These are phyloP conservation scores for Phytophthora constricta DNA, from an alignment of 352 stramenopile species.

Conservation along the genomic window DNA sequence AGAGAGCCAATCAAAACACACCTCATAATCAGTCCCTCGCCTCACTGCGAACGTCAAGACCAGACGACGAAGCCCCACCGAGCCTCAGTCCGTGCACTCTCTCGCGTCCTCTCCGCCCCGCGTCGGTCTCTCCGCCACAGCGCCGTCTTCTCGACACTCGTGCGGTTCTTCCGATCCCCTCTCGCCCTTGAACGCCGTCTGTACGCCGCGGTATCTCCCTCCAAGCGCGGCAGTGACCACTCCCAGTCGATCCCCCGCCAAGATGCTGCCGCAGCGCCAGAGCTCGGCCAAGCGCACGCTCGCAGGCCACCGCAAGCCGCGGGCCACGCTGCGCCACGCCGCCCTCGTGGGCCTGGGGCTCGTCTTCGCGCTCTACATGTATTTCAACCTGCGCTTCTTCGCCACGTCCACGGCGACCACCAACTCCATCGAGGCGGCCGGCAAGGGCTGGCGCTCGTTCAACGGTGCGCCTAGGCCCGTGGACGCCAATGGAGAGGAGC, in stretches of 20 bases:
- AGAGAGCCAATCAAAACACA: too few relatives aligned
- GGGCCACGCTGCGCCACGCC: constrained; percentile 28
- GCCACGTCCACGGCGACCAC: constrained; percentile 35
- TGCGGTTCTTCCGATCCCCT: constrained; percentile 11
- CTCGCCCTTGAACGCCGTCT: too few relatives aligned
- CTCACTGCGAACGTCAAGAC: constrained; percentile 33
- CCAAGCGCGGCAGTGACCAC: not conserved
- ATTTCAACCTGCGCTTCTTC: constrained; percentile 77
- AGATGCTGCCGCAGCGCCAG: constrained; percentile 67
- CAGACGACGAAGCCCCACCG: constrained; percentile 16
- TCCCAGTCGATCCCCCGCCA: constrained; percentile 16
- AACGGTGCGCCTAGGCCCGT: constrained; percentile 16
- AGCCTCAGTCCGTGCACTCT: too few relatives aligned
- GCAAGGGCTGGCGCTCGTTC: constrained; percentile 28
- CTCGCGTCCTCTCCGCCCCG: not conserved
- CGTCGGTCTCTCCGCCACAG: not conserved
- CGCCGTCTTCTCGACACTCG: not conserved
- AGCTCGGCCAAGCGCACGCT: constrained; percentile 43
- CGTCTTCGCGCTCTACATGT: constrained; percentile 64
- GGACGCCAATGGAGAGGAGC: constrained; percentile 27
- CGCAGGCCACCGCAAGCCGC: constrained; percentile 33
- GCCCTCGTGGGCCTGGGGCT: constrained; percentile 40
- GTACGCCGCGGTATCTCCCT: not conserved
- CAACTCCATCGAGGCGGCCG: constrained; percentile 34
- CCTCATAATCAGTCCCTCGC: too few relatives aligned